These are phyloP conservation scores for Neonectria hederae DNA, from an alignment of 2,329 filamentous ascomycete genomes.

Conservation along the genomic window DNA sequence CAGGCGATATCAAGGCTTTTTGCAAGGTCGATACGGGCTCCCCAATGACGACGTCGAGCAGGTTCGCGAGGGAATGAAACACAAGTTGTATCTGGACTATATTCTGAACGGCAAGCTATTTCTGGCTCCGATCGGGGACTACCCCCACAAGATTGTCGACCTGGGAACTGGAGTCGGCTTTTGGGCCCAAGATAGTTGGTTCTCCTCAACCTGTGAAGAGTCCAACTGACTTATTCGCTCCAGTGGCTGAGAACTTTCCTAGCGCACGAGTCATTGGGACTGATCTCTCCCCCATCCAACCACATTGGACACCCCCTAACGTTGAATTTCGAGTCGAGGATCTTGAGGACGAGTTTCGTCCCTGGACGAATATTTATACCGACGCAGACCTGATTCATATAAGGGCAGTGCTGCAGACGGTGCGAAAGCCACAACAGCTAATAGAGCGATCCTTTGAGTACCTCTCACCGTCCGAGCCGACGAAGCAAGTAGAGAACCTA, in stretches of 20 bases:
- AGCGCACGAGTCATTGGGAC: slow-evolving; percentile 57
- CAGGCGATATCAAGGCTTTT: slow-evolving; percentile 61
- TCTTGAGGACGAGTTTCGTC: slow-evolving; percentile 48
- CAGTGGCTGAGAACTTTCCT: slow-evolving; percentile 57
- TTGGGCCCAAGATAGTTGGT: slow-evolving; percentile 64
- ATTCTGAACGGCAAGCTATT: slow-evolving; percentile 54
- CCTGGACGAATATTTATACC: slow-evolving; percentile 49
- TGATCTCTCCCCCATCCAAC: slow-evolving; percentile 57
- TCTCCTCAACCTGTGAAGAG: neutral
- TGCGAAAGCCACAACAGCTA: slow-evolving; percentile 61
- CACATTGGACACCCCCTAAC: slow-evolving; percentile 63
- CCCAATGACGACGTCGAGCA: slow-evolving; percentile 64
- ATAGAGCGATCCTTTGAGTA: slow-evolving; percentile 58
- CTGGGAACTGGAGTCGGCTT: slow-evolving; percentile 61
- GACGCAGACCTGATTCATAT: slow-evolving; percentile 64
- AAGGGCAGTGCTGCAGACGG: slow-evolving; percentile 60
- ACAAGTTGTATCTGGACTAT: slow-evolving; percentile 59
- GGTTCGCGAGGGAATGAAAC: slow-evolving; percentile 59
- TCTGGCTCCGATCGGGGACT: slow-evolving; percentile 54
- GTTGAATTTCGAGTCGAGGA: slow-evolving; percentile 59
- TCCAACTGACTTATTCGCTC: slow-evolving; percentile 21
- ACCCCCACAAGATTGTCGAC: slow-evolving; percentile 60
- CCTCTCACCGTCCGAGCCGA: neutral
- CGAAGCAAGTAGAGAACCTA: slow-evolving; percentile 12
- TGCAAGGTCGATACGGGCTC: slow-evolving; percentile 58